Conservation (phyloP, 2,329 filamentous ascomycete species). For the Alternaria triticimaculans region DNA sequence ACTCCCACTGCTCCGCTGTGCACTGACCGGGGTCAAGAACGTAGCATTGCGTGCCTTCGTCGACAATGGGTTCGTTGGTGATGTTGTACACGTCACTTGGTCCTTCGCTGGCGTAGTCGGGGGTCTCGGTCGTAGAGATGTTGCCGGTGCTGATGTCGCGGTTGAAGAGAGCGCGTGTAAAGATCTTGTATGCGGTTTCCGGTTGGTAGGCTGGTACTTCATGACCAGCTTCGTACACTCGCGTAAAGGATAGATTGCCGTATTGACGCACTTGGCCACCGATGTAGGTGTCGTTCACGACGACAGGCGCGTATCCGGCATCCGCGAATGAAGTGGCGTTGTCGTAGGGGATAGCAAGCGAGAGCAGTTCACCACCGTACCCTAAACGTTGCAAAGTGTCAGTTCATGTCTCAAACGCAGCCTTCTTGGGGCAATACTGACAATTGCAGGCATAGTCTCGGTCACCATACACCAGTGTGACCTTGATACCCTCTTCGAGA, state of each 20-base stretch:
- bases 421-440: neutral
- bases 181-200: slow-evolving; percentile 60
- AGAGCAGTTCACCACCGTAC: slow-evolving; percentile 77
- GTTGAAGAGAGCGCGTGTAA: slow-evolving; percentile 60
- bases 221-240: slow-evolving; percentile 62
- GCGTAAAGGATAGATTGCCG: slow-evolving; percentile 66
- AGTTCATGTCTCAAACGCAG: neutral
- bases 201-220: slow-evolving; percentile 57
- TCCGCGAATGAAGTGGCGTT: slow-evolving; percentile 65
- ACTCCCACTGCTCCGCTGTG: slow-evolving; percentile 40
- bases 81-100: slow-evolving; percentile 52
- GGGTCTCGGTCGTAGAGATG: slow-evolving; percentile 50
- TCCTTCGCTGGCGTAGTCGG: slow-evolving; percentile 44
- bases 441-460: slow-evolving; percentile 61
- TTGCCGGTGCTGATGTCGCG: slow-evolving; percentile 63
- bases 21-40: slow-evolving; percentile 39
- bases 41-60: slow-evolving; percentile 48
- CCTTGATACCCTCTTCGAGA: slow-evolving; percentile 55
- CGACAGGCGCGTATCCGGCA: slow-evolving; percentile 75
- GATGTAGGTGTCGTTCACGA: slow-evolving; percentile 71
- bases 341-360: slow-evolving; percentile 59
- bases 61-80: slow-evolving; percentile 53
- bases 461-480: slow-evolving; percentile 42
- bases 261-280: slow-evolving; percentile 78
- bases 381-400: neutral